Evolutionary conservation across 345 rosid species (phyloP).

Genomic region (Ceriops zippeliana): DNA sequence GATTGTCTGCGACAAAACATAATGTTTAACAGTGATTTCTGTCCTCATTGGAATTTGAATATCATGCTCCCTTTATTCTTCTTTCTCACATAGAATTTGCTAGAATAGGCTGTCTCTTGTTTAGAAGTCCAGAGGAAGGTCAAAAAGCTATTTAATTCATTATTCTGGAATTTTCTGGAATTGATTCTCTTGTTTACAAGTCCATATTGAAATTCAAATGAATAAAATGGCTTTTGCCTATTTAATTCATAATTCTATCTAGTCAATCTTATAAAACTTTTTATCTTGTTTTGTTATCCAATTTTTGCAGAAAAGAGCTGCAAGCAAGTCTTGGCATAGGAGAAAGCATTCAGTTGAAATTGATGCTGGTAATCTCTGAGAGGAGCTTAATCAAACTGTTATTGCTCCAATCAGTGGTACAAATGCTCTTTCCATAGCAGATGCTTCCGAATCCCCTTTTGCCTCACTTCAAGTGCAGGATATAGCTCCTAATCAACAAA

Average conservation of each 20-base stretch:
- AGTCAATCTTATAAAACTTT: too few relatives aligned
- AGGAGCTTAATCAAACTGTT: slow-evolving; percentile 41
- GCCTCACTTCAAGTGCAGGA: slow-evolving; percentile 49
- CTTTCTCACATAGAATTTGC: background rate
- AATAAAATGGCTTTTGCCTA: background rate
- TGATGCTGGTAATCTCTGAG: slow-evolving; percentile 44
- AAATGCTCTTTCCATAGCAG: slow-evolving; percentile 34
- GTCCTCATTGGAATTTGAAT: background rate
- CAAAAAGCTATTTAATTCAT: background rate
- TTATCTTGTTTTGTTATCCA: slow-evolving; percentile 13
- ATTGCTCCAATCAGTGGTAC: slow-evolving; percentile 30
- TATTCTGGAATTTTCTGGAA: background rate
- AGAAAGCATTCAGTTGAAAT: slow-evolving; percentile 64
- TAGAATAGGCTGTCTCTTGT: background rate
- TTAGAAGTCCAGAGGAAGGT: background rate
- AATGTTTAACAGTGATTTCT: background rate
- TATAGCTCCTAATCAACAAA: slow-evolving; percentile 38
- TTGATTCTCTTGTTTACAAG: background rate
- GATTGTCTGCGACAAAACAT: background rate
- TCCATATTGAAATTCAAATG: background rate
- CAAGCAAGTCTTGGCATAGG: slow-evolving; percentile 51
- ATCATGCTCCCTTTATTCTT: background rate
- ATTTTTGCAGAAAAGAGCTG: slow-evolving; percentile 40
- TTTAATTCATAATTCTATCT: too few relatives aligned
- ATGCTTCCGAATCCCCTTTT: slow-evolving; percentile 47